Conservation (phyloP, 176 grass and related monocot genomes). For the Melocanna baccifera region DNA sequence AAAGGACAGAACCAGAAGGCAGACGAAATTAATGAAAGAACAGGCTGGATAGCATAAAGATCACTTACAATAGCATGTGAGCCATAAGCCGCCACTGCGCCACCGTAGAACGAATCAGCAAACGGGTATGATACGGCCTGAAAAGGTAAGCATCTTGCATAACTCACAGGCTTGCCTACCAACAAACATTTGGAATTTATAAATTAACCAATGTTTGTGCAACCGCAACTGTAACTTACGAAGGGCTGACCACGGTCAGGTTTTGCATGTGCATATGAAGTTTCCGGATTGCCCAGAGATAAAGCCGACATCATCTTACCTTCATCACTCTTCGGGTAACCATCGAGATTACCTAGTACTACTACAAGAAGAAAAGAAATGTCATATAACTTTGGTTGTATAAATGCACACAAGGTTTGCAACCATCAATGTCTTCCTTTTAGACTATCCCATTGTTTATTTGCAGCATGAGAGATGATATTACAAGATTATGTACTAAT, state of each 20-base stretch:
- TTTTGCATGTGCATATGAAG: slow-evolving; percentile 47
- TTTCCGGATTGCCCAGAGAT: slow-evolving; percentile 56
- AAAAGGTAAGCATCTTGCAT: slow-evolving; percentile 33
- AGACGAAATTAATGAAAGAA: slow-evolving; percentile 11
- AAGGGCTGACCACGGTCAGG: slow-evolving; percentile 59
- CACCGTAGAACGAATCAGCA: slow-evolving; percentile 64
- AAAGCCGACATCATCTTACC: slow-evolving; percentile 73
- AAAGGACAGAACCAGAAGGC: background rate
- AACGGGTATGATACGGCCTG: slow-evolving; percentile 84
- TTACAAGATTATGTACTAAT: slow-evolving; percentile 8
- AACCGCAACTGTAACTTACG: slow-evolving; percentile 43
- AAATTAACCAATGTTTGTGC: background rate
- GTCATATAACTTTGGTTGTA: background rate
- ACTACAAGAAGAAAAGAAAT: slow-evolving; percentile 26
- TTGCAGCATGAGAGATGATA: slow-evolving; percentile 12
- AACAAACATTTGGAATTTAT: slow-evolving; percentile 11
- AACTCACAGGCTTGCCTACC: slow-evolving; percentile 21
- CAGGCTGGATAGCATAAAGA: slow-evolving; percentile 27
- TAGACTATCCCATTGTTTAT: background rate
- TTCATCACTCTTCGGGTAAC: slow-evolving; percentile 54
- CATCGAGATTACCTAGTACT: slow-evolving; percentile 45
- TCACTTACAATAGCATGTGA: slow-evolving; percentile 56
- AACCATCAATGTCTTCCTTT: background rate
- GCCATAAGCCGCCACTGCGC: slow-evolving; percentile 54
- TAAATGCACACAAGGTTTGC: background rate